Evolutionary conservation across 352 stramenopile species (phyloP).

Genomic region (Achlya hypogyna): DNA sequence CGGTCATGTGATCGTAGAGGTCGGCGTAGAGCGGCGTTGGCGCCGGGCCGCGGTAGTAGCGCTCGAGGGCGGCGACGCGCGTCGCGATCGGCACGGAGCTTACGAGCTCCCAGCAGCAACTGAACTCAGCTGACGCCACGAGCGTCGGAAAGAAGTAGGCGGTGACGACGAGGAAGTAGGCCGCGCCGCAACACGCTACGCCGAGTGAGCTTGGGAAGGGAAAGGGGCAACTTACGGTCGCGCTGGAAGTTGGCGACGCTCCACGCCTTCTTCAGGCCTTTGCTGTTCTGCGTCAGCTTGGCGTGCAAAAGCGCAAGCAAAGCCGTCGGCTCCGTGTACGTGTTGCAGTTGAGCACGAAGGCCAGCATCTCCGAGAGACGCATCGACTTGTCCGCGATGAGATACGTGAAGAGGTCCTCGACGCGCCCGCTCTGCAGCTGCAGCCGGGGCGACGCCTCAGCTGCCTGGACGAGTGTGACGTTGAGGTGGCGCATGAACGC

Average conservation of each 20-base stretch:
- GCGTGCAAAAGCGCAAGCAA: slow-evolving; percentile 6
- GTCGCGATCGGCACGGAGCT: not conserved
- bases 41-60: not conserved
- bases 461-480: slow-evolving; percentile 21
- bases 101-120: not conserved
- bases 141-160: slow-evolving; percentile 5
- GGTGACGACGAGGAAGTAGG: slow-evolving; percentile 1
- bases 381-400: slow-evolving; percentile 18
- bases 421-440: slow-evolving; percentile 17
- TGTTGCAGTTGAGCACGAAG: slow-evolving; percentile 16
- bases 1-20: slow-evolving; percentile 15
- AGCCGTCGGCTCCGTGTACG: slow-evolving; percentile 10
- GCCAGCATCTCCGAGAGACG: not conserved
- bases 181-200: not conserved
- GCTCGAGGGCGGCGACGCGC: not conserved
- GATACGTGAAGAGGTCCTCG: slow-evolving; percentile 11
- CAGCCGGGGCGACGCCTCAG: slow-evolving; percentile 12
- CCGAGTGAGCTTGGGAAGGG: not conserved
- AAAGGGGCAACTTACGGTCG: not conserved
- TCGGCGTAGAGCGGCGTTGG: slow-evolving; percentile 6
- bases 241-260: slow-evolving; percentile 12
- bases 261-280: slow-evolving; percentile 16
- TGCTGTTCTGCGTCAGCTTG: not conserved
- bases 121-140: not conserved
- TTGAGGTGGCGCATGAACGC: slow-evolving; percentile 26